Evolutionary conservation across 2,329 filamentous ascomycete genomes (phyloP), one percentile per base, ranked within the genome.

Genomic region (Trichophyton equinum): DNA sequence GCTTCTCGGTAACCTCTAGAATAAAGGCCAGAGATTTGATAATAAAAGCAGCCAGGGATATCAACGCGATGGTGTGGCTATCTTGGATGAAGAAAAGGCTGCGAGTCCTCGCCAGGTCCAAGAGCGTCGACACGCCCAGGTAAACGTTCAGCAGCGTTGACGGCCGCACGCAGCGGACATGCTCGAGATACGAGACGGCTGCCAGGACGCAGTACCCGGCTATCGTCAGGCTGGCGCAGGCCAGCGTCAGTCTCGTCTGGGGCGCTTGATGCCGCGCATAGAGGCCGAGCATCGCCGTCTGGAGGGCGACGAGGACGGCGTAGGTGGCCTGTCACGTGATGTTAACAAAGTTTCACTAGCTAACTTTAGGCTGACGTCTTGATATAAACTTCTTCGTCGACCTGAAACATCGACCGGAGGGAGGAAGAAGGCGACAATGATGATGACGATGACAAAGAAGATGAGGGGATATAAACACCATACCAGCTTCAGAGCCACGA

Each of bases 91-190:
- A 40, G 27, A 57, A 57, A 11, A 57, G 36, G 33, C 71, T 77
- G 22, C 76, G 70, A 2, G 71, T 70, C 20, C 71, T 71, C 7
- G 71, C 71, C 7, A 68, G 66, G 62, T 78, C 75, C 51, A 78
- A 70, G 2, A 76, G 22, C n/a, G 72, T 62, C 1, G 75, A 73
- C 40, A 76, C 58, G 9, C 73, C 65, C 4, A 78, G 71, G 62
- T 76, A 79, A 20, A 70, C 51, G 44, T 70, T 73, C 18, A 79
- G 64, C 11, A 77, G 62, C 38, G 72, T 69, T 1, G 76, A 78
- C 2, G 77, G 76, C 27, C 72, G 68, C 30, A 73, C 64, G 1
- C 70, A 71, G 22, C 72, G 70, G 22, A 66, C 62, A 62, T 78
- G 76, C 62, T 78, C 75, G 5, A 58, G 25, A 15, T 57, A 51